Evolutionary conservation across 1,284 basidiomycete genomes (phyloP).

Genomic region (Cryptococcus floricola): DNA sequence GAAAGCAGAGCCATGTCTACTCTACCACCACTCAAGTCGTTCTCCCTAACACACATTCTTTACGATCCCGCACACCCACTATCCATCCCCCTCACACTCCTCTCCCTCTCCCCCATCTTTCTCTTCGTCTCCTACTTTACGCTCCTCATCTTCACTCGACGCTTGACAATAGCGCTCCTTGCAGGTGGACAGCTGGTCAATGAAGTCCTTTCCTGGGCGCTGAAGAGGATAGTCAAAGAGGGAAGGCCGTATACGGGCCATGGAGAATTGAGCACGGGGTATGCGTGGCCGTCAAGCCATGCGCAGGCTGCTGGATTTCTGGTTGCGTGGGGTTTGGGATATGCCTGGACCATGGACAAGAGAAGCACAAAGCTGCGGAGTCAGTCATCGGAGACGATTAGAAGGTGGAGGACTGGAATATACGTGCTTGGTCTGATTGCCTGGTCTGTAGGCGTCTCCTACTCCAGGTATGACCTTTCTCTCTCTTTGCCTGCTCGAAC

Average conservation of each 20-base stretch:
- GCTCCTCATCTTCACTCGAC: conserved; percentile 40
- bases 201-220: conserved; percentile 32
- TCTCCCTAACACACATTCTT: conserved; percentile 43
- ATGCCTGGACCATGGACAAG: conserved; percentile 18
- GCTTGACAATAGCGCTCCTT: conserved; percentile 38
- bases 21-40: conserved; percentile 35
- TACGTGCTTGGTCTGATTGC: conserved; percentile 35
- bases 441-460: conserved; percentile 43
- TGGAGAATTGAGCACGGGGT: conserved; percentile 39
- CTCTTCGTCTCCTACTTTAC: conserved; percentile 49
- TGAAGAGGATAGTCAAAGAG: conserved; percentile 35
- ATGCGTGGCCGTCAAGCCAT: conserved; percentile 48
- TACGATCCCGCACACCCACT: conserved; percentile 40
- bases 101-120: conserved; percentile 47
- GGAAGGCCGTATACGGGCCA: conserved; percentile 33
- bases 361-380: conserved; percentile 1
- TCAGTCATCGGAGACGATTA: conserved; percentile 5
- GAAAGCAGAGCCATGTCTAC: conserved; percentile 1
- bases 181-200: conserved; percentile 36
- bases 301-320: conserved; percentile 43
- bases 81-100: conserved; percentile 43
- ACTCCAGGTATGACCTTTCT: conserved; percentile 34
- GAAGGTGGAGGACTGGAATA: conserved; percentile 21
- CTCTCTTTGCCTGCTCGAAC: not conserved
- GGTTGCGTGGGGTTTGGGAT: conserved; percentile 40